Conservation (phyloP, 1,284 basidiomycete genomes). For the Xanthoconium separans region DNA sequence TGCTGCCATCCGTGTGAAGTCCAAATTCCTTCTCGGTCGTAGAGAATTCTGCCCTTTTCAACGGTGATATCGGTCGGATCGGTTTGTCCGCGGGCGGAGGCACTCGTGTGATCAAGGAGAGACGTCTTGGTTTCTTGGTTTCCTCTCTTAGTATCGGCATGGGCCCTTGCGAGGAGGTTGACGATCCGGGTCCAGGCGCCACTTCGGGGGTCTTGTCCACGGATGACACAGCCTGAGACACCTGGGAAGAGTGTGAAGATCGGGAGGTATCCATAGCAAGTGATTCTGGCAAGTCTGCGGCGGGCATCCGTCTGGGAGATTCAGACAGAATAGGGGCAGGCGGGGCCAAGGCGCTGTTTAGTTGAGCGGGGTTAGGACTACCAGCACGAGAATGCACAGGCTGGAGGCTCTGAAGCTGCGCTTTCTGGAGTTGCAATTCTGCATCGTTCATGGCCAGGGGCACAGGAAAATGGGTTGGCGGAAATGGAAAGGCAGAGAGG, state of each 20-base stretch:
- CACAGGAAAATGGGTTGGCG: slow-evolving; percentile 68
- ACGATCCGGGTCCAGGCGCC: neutral
- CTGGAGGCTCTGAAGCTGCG: slow-evolving; percentile 26
- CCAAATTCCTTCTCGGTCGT: slow-evolving; percentile 28
- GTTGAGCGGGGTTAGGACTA: slow-evolving; percentile 24
- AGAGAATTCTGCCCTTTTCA: slow-evolving; percentile 17
- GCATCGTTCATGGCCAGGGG: slow-evolving; percentile 41
- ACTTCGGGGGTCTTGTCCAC: slow-evolving; percentile 2
- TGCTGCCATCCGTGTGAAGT: slow-evolving; percentile 20
- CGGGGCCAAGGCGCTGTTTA: slow-evolving; percentile 19
- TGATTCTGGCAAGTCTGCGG: slow-evolving; percentile 5
- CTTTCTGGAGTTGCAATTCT: slow-evolving; percentile 31
- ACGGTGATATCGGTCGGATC: slow-evolving; percentile 20
- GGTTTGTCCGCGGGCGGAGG: slow-evolving; percentile 18
- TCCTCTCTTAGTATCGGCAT: neutral
- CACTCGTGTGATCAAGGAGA: slow-evolving; percentile 21
- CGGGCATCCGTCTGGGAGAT: slow-evolving; percentile 18
- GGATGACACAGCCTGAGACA: slow-evolving; percentile 3
- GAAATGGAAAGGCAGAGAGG: slow-evolving; percentile 67
- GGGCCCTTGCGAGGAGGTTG: neutral
- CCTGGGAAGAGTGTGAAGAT: slow-evolving; percentile 4
- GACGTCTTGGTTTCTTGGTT: slow-evolving; percentile 16
- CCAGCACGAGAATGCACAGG: slow-evolving; percentile 16
- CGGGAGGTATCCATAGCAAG: neutral
- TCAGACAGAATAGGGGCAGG: slow-evolving; percentile 25